Base-by-base conservation (phyloP, 2,329 filamentous ascomycete species). In the Clonostachys chloroleuca region DNA sequence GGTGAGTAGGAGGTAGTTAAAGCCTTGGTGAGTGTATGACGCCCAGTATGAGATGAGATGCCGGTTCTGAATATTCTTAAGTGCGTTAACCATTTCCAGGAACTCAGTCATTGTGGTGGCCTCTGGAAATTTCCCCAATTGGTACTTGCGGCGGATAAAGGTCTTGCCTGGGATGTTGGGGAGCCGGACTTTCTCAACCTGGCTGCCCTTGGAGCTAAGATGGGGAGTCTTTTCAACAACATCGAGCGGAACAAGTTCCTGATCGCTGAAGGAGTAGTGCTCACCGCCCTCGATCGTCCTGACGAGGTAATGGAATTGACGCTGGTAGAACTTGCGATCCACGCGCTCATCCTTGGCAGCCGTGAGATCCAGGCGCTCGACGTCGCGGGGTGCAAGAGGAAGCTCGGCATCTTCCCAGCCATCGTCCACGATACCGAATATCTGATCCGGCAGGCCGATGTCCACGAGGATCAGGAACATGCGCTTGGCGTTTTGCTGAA, bases 381-480 rank as follows among this genome's bases (percentile, higher is more conserved):
- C 77, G 49, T 86, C 80, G 44, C 87, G 82, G 46, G 79, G 69
- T 5, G 81, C 72, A 43, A 91, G 74, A 6, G 87, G 87, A 40
- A 92, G 70, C 65, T 92, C 87, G 46, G 81, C 77, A 57, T 92
- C 87, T 54, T 87, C 84, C 86, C 86, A 89, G 18, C 83, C 86
- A 58, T 86, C 82, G 63, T 91, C 86, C 49, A 90, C 81, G 45
- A 88, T 73, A 40, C 80, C 80, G 57, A 91, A 91, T 50, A 91
- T 89, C 60, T 86, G 84, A 55, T 87, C 84, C 1, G 86, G 80
- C 12, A 86, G 74, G 34, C 82, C 83, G 20, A 89, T 69, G 56
- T 90, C 86, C 46, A 82, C 73, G 24, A 91, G 70, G 37, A 89
- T 83, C 42, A 92, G 70, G 57, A 90, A 91, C 37, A 90, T 72